These are phyloP conservation scores for Neonectria ditissima DNA, from an alignment of 2,329 filamentous ascomycete genomes.

Conservation along the genomic window DNA sequence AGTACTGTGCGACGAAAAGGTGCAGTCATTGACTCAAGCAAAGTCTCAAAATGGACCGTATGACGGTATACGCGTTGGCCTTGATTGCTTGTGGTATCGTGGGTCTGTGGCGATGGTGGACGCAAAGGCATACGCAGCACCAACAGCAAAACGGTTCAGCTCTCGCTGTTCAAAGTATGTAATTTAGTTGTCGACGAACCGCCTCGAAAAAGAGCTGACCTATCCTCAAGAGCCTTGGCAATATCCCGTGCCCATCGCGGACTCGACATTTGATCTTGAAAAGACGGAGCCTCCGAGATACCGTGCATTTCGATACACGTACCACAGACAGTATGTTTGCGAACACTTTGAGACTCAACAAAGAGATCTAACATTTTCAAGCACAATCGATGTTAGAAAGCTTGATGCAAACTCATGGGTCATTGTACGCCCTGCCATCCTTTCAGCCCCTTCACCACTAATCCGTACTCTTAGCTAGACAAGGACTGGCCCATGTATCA, in stretches of 20 bases:
- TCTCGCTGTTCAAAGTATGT: not conserved
- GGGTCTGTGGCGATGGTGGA: not conserved
- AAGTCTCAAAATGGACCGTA: not conserved
- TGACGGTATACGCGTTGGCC: not conserved
- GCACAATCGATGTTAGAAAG: slow-evolving; percentile 15
- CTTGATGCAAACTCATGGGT: slow-evolving; percentile 14
- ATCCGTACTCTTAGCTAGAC: slow-evolving; percentile 1
- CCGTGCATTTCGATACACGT: slow-evolving; percentile 13
- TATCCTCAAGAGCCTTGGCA: not conserved
- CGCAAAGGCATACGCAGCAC: not conserved
- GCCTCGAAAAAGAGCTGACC: not conserved
- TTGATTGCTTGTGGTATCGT: not conserved
- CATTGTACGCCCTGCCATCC: slow-evolving; percentile 2
- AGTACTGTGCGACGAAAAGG: not conserved
- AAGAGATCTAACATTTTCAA: not conserved
- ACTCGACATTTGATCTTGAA: slow-evolving; percentile 4
- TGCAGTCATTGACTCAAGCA: too few relatives aligned
- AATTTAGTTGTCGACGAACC: too few relatives aligned
- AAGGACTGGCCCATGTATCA: slow-evolving; percentile 12
- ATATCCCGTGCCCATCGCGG: not conserved
- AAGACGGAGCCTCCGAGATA: slow-evolving; percentile 5
- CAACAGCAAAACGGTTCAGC: not conserved
- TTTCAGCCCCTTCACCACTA: not conserved
- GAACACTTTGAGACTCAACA: too few relatives aligned
- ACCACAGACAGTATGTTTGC: slow-evolving; percentile 10